Base-by-base conservation (phyloP, 805 yeast genomes). In the Saturnispora saitoi region DNA sequence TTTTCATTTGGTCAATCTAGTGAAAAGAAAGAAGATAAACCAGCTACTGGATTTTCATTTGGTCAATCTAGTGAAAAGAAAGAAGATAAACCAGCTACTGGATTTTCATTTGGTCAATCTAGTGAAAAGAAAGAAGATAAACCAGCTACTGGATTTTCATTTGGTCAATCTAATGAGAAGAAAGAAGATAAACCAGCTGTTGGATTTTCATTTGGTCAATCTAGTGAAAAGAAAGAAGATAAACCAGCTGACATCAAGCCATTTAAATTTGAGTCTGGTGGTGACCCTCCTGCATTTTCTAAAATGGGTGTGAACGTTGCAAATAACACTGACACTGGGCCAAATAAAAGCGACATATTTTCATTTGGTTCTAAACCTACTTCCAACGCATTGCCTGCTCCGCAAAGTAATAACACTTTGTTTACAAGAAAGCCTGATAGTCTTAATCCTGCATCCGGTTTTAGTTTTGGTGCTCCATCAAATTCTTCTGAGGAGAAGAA, bases 161-260 rank as follows among this genome's bases (percentile, higher is more conserved):
- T n/a, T n/a, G n/a, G n/a, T n/a, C n/a, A n/a, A n/a, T n/a, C n/a
- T n/a, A n/a, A n/a, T n/a, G n/a, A n/a, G n/a, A n/a, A n/a, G n/a
- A n/a, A n/a, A n/a, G n/a, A n/a, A n/a, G n/a, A n/a, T n/a, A n/a
- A n/a, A n/a, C n/a, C n/a, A n/a, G 14, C 10, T 9, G 32, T 36
- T 4, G 41, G 49, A 15, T 46, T 50, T 42, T 34, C 56, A 6
- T 53, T 53, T 45, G 50, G 51, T 22, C 43, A 52, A 20, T n/a
- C 47, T 12, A 17, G 19, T 15, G 30, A 11, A 17, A 17, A 42
- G 20, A n/a, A n/a, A 24, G 19, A 3, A 24, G 19, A 3, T 17
- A 17, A 30, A 2, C 32, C 32, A 30, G 8, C 32, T 30, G 32
- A 10, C n/a, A 11, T 14, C 6, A 49, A 42, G 11, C 20, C 40